These are phyloP conservation scores for Neonectria punicea DNA, from an alignment of 2,329 filamentous ascomycete genomes.

Conservation along the genomic window DNA sequence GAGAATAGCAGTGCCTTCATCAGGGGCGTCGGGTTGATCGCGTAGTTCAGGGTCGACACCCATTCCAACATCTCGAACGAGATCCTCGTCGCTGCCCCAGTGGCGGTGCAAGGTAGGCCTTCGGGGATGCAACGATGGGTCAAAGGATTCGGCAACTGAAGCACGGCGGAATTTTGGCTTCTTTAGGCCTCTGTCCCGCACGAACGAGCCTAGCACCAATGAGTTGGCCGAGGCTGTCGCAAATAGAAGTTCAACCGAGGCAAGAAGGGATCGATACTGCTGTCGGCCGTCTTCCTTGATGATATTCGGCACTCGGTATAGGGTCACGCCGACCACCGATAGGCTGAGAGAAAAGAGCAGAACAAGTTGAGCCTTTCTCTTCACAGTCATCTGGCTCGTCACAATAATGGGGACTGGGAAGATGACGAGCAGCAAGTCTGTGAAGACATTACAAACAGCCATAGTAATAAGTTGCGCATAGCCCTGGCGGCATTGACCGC, in stretches of 20 bases:
- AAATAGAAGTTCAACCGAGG: conserved; percentile 89
- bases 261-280: conserved; percentile 87
- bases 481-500: conserved; percentile 84
- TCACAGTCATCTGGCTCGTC: conserved; percentile 77
- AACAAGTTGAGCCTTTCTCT: conserved; percentile 82
- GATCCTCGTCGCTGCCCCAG: conserved; percentile 92
- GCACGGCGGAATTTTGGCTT: conserved; percentile 82
- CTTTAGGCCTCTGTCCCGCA: conserved; percentile 90
- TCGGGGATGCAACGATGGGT: conserved; percentile 52
- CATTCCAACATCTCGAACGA: conserved; percentile 83
- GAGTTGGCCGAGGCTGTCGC: conserved; percentile 89
- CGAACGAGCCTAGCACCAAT: conserved; percentile 90
- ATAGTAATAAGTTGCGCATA: conserved; percentile 90
- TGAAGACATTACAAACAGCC: conserved; percentile 88
- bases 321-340: conserved; percentile 80
- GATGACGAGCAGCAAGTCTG: conserved; percentile 85
- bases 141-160: conserved; percentile 72
- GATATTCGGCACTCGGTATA: conserved; percentile 83
- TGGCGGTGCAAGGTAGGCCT: conserved; percentile 68
- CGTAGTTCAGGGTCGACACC: conserved; percentile 67
- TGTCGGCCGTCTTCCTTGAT: conserved; percentile 78
- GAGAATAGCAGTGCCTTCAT: conserved; percentile 42
- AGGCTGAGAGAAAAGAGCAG: conserved; percentile 87
- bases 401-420: conserved; percentile 93
- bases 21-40: conserved; percentile 44